Evolutionary conservation across 306 rosid species (phyloP), one percentile per base, ranked within the genome.

Genomic region (Hylodesmum podocarpum): DNA sequence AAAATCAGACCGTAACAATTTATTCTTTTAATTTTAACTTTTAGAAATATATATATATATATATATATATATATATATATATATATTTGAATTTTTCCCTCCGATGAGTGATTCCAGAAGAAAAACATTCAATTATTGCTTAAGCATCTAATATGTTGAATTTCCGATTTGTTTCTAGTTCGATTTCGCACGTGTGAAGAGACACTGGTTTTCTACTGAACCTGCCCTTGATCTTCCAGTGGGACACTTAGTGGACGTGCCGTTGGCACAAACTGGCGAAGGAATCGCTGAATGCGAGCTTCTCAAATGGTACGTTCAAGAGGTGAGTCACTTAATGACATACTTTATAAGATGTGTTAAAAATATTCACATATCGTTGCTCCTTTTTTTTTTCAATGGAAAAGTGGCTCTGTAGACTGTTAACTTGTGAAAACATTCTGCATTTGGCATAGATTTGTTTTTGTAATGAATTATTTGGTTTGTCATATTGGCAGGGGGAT

Each of bases 231-330:
- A 83, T 6, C 76, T 81, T 83, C 75, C 84, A 4, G 69, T 34
- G 11, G 81, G 77, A 40, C 89, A 86, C 34, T 10, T 84, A 8
- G 96, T 95, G 46, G 97, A 92, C 31, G 91, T 95, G 2, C 97
- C 91, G 1, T 79, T 95, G 87, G 98, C 97, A 7, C 97, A 95
- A 77, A 95, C 98, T n/a, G 98, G 98, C 25, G 98, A 95, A 86
- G 97, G 98, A 44, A 95, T 95, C 87, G 98, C 97, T 2, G 98
- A 95, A 82, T 95, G 98, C 36, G 97, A 95, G 55, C 97, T 95
- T 73, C 97, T 95, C 79, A 92, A 87, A 81, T 95, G 98, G 98
- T 86, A 92, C 87, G 98, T 92, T 49, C 82, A 88, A 67, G 91
- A 95, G 97, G 98, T 95, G 72, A 82, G 86, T 54, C 6, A 28